These are phyloP conservation scores for Plantago coronopus DNA, from an alignment of 305 asterid genomes.

Conservation along the genomic window DNA sequence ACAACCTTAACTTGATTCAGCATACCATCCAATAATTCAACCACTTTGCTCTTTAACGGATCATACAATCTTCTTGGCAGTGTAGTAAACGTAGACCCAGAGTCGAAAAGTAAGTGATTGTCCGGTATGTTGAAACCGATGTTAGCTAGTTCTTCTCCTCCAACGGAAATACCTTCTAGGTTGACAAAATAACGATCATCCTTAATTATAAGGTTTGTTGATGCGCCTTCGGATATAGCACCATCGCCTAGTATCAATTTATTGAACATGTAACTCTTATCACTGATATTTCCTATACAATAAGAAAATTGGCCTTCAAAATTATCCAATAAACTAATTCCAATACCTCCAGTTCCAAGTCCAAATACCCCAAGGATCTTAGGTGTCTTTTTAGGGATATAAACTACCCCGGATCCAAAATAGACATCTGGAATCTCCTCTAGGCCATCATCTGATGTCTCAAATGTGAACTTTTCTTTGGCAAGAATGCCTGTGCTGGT, in stretches of 20 bases:
- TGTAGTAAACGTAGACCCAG: constrained; percentile 8
- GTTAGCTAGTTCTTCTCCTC: constrained; percentile 10
- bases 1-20: neutral
- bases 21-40: constrained; percentile 11
- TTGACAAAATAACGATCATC: constrained; percentile 10
- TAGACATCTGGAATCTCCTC: neutral
- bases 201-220: neutral
- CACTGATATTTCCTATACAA: constrained; percentile 31
- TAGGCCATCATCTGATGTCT: constrained; percentile 16
- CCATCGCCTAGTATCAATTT: constrained; percentile 26
- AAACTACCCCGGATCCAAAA: constrained; percentile 15
- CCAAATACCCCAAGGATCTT: constrained; percentile 15
- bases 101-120: constrained; percentile 18
- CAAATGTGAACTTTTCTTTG: constrained; percentile 21
- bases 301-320: constrained; percentile 21
- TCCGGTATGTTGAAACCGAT: neutral
- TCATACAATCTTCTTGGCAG: constrained; percentile 8
- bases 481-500: constrained; percentile 9
- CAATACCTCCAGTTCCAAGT: constrained; percentile 4
- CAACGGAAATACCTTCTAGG: constrained; percentile 25
- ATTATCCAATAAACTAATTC: constrained; percentile 14
- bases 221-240: constrained; percentile 23
- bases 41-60: constrained; percentile 18
- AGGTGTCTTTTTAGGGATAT: neutral
- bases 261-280: constrained; percentile 23